A percentile compares a stretch with the other conserved stretches of the same genome.
These are phyloP conservation scores for Saccharomycopsis malanga DNA, from an alignment of 805 yeast species.

Conservation along the genomic window DNA sequence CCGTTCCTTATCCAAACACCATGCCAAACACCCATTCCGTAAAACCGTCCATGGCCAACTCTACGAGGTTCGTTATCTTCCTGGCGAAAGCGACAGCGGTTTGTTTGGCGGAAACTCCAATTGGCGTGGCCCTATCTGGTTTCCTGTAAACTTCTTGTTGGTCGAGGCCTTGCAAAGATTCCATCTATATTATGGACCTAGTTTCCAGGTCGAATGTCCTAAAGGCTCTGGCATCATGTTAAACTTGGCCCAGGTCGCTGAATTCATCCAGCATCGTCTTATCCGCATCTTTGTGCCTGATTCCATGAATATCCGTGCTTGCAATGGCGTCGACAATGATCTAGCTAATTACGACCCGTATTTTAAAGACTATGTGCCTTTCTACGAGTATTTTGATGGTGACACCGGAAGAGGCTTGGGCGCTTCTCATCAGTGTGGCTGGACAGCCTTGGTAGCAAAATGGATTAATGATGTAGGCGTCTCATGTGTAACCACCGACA, in stretches of 20 bases:
- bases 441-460: constrained; percentile 92
- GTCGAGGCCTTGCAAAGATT: constrained; percentile 85
- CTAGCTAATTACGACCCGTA: constrained; percentile 40
- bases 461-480: constrained; percentile 86
- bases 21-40: constrained; percentile 73
- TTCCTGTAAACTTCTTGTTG: constrained; percentile 79
- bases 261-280: constrained; percentile 79
- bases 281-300: constrained; percentile 70
- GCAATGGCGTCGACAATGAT: constrained; percentile 58
- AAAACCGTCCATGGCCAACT: constrained; percentile 76
- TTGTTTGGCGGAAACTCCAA: constrained; percentile 95
- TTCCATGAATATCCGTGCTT: constrained; percentile 58
- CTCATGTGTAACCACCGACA: constrained; percentile 36
- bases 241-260: constrained; percentile 85
- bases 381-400: constrained; percentile 87
- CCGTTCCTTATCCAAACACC: constrained; percentile 81
- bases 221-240: constrained; percentile 69
- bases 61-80: constrained; percentile 65
- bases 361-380: constrained; percentile 70
- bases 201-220: constrained; percentile 81
- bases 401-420: constrained; percentile 94
- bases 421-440: constrained; percentile 91
- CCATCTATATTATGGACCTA: constrained; percentile 81
- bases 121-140: constrained; percentile 98
- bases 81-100: constrained; percentile 89